A percentile compares a stretch with the other conserved stretches of the same genome.
These are phyloP conservation scores for Iris macrosiphon DNA, from an alignment of 106 monocot species.

Conservation along the genomic window DNA sequence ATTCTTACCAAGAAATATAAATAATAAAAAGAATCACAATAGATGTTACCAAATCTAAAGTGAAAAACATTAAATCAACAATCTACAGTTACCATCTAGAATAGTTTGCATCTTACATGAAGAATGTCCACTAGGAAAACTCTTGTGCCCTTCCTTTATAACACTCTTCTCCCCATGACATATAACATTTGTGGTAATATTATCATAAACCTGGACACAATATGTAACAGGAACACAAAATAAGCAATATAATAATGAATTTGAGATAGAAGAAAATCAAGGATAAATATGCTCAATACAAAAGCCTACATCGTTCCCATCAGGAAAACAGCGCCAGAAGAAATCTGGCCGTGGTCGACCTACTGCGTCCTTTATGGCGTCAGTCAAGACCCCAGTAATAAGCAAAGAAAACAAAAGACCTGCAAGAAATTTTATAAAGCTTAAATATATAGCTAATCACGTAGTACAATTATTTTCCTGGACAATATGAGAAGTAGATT, in stretches of 20 bases:
- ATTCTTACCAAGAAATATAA: too few species aligned
- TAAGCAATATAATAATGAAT: too few species aligned
- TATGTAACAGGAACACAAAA: constrained; percentile 2
- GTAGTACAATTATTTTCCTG: too few species aligned
- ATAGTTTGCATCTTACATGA: constrained; percentile 42
- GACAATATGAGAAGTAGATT: too few species aligned
- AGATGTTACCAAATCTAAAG: too few species aligned
- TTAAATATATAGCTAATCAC: too few species aligned
- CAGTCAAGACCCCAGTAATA: constrained; percentile 86
- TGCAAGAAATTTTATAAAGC: too few species aligned
- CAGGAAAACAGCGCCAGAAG: constrained; percentile 90
- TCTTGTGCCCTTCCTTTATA: constrained; percentile 88
- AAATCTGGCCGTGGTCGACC: constrained; percentile 91
- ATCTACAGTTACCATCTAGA: too few species aligned
- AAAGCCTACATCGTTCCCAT: constrained; percentile 52
- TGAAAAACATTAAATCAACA: too few species aligned
- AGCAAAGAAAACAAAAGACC: constrained; percentile 86
- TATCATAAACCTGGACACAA: constrained; percentile 43
- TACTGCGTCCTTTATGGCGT: constrained; percentile 92
- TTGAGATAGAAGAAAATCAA: too few species aligned
- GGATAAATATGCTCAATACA: too few species aligned
- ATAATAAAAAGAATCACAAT: too few species aligned
- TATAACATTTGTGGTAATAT: constrained; percentile 44
- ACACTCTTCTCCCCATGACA: constrained; percentile 67
- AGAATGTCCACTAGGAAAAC: constrained; percentile 79